Percentiles rank a stretch among this genome's conserved stretches.
Evolutionary conservation across 805 yeast genomes (phyloP).

Genomic region (Lipomyces sp.): DNA sequence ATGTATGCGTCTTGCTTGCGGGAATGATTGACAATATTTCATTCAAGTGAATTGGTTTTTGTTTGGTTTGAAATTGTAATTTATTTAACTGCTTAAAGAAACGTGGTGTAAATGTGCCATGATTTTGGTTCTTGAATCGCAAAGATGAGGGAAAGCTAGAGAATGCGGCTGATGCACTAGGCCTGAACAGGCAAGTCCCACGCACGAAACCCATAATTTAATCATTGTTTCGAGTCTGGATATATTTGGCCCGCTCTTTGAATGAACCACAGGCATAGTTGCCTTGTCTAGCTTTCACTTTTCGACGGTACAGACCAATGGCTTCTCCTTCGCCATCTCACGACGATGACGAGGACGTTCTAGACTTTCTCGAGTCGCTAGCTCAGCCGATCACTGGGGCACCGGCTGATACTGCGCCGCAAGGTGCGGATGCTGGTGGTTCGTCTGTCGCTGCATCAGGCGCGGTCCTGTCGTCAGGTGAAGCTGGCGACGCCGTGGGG

Average conservation of each 20-base stretch:
- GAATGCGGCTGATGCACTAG: no score
- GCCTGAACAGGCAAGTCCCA: no score
- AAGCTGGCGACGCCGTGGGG: background rate
- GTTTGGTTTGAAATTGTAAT: background rate
- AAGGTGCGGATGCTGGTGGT: background rate
- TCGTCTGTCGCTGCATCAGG: background rate
- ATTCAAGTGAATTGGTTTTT: constrained; percentile 49
- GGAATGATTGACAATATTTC: constrained; percentile 89
- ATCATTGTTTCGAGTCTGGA: no score
- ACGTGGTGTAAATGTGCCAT: background rate
- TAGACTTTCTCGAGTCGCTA: constrained; percentile 42
- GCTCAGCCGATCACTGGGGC: constrained; percentile 25
- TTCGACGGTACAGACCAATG: no score
- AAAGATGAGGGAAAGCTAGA: no score
- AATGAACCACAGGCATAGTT: no score
- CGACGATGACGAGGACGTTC: constrained; percentile 38
- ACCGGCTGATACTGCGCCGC: constrained; percentile 6
- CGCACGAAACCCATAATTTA: no score
- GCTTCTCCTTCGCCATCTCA: constrained; percentile 6
- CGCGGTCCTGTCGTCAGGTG: background rate
- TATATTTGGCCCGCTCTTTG: no score
- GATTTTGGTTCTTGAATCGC: background rate
- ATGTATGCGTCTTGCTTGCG: constrained; percentile 80
- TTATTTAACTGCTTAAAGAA: background rate
- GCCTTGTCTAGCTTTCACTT: no score